Percentiles rank a stretch among this genome's conserved stretches.
phyloP scores from a whole-genome alignment of 2,329 filamentous ascomycete species.

The Fusarium concolor region DNA sequence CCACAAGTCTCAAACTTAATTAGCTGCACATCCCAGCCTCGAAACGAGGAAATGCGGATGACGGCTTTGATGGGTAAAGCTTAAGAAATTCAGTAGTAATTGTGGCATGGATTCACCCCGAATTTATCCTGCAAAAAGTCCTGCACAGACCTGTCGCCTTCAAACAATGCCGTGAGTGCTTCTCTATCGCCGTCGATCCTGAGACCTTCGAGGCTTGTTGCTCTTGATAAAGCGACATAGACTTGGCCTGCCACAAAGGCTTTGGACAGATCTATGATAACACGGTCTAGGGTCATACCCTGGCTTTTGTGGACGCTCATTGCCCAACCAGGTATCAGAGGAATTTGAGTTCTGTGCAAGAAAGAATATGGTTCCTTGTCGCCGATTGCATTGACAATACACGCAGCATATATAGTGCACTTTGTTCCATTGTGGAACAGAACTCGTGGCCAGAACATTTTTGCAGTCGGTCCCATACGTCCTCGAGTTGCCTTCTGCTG shows the following conservation, averaged over 20 bases:
- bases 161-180: too few relatives aligned
- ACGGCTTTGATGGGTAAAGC: too few relatives aligned
- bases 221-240: slow-evolving; percentile 60
- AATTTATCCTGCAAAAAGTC: too few relatives aligned
- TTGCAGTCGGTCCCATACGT: background rate
- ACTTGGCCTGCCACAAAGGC: slow-evolving; percentile 69
- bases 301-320: slow-evolving; percentile 73
- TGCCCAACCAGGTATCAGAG: slow-evolving; percentile 70
- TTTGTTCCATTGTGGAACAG: slow-evolving; percentile 61
- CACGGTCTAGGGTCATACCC: slow-evolving; percentile 70
- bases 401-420: slow-evolving; percentile 63
- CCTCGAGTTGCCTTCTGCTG: background rate
- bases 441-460: slow-evolving; percentile 51
- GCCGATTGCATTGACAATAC: slow-evolving; percentile 61
- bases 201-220: slow-evolving; percentile 31
- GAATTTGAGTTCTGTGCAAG: slow-evolving; percentile 68
- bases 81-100: too few relatives aligned
- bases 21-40: too few relatives aligned
- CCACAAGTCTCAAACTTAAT: too few relatives aligned
- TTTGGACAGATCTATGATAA: slow-evolving; percentile 63
- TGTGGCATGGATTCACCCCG: too few relatives aligned
- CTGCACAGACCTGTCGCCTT: too few relatives aligned
- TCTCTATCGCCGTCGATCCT: slow-evolving; percentile 19
- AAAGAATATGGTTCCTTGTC: slow-evolving; percentile 59
- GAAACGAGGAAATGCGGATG: too few relatives aligned